phyloP scores from a whole-genome alignment of 2,329 filamentous ascomycete genomes.

The Epichloe gansuensis region DNA sequence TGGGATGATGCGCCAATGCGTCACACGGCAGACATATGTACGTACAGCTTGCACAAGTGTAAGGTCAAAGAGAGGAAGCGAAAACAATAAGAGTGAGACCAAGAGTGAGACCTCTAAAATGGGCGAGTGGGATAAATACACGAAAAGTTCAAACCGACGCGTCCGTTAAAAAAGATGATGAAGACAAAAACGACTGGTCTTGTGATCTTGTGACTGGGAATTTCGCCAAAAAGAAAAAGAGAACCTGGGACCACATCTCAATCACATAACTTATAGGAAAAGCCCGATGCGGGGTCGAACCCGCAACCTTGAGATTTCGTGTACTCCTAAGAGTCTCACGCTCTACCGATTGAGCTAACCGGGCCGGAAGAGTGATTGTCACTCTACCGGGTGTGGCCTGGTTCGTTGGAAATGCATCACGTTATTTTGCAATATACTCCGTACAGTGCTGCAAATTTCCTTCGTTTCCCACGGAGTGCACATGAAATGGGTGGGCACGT shows the following conservation, averaged over 20 bases:
- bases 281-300: conserved; percentile 35
- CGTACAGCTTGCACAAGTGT: background rate
- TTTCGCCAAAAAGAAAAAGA: background rate
- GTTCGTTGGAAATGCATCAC: accelerated
- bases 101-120: no score
- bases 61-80: no score
- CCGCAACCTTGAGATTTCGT: conserved; percentile 36
- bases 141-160: no score
- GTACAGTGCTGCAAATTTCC: background rate
- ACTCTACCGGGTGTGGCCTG: background rate
- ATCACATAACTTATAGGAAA: background rate
- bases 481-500: no score
- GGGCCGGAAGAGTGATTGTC: conserved; percentile 11
- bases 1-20: no score
- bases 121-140: no score
- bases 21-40: background rate
- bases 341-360: conserved; percentile 43
- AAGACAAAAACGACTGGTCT: background rate
- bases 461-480: no score
- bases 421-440: background rate
- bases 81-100: no score
- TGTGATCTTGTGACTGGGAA: accelerated
- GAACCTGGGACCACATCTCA: background rate
- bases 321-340: conserved; percentile 51
- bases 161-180: background rate